Evolutionary conservation across 176 grass and related monocot genomes (phyloP), one percentile per base, ranked within the genome.

Genomic region (Saccharum spontaneum): DNA sequence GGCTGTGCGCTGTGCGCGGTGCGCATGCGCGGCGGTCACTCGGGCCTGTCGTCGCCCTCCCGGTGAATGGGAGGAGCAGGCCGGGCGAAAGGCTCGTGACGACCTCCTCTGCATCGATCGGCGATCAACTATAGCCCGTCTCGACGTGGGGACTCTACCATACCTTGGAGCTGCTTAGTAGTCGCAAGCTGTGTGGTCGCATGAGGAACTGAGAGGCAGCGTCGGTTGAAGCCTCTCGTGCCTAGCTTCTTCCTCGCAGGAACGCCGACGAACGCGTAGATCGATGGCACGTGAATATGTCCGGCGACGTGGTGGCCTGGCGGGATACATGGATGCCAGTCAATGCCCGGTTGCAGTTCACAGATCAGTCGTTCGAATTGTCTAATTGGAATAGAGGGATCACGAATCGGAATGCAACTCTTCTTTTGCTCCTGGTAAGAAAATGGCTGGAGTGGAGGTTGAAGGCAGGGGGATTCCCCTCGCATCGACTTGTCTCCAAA

Each of bases 41-140:
- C 15, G 30, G 22, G 16, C 10, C 16, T 50, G 71, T 40, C 39
- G 48, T 23, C 13, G 59, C 40, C 40, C 17, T 36, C 74, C 33
- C 22, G 66, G 50, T 39, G 75, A 60, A 75, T 52, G 44, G 24
- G 71, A 75, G 72, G 45, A 75, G 70, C 70, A 65, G 41, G 41
- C 70, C 70, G 23, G 70, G 23, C 2, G 16, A 73, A 73, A 73
- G 41, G 23, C 70, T 28, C 41, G 12, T n/a, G 11, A 23, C 41
- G 70, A 30, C 70, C 70, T n/a, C 37, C 69, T 45, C 39, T 44
- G 69, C 69, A 24, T 26, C 61, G 4, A 64, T 26, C 24, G 22
- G 10, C 38, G 10, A 18, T 43, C 69, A 41, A 41, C 68, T 46
- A 0, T 2, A 48, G 10, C 3, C 11, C 13, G 46, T 48, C 45